Conservation (phyloP, 371 early-diverging fungal species). For the Mucor circinelloides region DNA sequence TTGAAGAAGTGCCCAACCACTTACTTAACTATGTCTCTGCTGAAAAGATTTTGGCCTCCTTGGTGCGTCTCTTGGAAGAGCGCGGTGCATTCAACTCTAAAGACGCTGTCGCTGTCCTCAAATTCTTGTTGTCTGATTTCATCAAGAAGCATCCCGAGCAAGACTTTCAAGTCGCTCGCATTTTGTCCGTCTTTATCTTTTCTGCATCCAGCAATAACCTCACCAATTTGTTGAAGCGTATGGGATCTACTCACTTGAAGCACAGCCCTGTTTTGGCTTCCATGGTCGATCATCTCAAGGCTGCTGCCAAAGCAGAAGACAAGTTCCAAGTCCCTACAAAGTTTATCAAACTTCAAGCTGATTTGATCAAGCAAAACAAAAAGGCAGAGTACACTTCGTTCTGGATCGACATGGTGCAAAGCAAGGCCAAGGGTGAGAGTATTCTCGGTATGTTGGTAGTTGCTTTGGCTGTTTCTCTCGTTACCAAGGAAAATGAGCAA, state of each 20-base stretch:
- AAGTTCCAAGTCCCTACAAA: constrained; percentile 17
- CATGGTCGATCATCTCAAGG: constrained; percentile 22
- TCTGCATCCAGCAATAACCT: constrained; percentile 24
- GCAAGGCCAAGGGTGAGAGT: constrained; percentile 14
- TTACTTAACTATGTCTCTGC: constrained; percentile 36
- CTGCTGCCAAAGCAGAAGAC: constrained; percentile 12
- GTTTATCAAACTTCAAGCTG: constrained; percentile 41
- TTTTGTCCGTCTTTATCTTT: constrained; percentile 37
- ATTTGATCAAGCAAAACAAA: constrained; percentile 20
- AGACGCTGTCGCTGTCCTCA: constrained; percentile 29
- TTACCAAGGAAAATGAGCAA: constrained; percentile 13
- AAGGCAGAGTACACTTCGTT: constrained; percentile 9
- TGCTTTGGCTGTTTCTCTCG: constrained; percentile 20
- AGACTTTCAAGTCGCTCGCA: constrained; percentile 28
- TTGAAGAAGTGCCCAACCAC: constrained; percentile 39
- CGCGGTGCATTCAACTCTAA: constrained; percentile 28
- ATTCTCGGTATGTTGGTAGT: constrained; percentile 40
- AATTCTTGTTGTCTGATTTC: constrained; percentile 37
- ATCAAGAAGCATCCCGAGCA: constrained; percentile 26
- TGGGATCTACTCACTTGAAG: neutral
- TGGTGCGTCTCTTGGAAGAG: constrained; percentile 29
- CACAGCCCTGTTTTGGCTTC: constrained; percentile 10
- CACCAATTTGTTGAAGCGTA: constrained; percentile 14
- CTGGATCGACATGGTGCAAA: constrained; percentile 38
- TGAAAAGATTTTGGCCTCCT: constrained; percentile 38